phyloP scores from a whole-genome alignment of 2,329 filamentous ascomycete genomes.

The Cordyceps sp. region DNA sequence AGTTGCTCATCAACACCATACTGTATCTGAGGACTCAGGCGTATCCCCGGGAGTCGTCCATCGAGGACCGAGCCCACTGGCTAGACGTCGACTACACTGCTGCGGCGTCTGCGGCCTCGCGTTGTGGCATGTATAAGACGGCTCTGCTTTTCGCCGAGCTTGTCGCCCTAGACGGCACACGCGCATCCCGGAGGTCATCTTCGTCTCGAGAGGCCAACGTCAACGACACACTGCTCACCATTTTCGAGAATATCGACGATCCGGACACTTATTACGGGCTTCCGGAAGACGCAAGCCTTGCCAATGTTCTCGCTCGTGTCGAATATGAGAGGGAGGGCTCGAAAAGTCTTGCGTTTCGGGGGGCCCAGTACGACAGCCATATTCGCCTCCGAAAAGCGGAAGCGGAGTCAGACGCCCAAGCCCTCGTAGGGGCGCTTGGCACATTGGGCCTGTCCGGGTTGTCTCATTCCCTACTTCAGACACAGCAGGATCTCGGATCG shows the following conservation, averaged over 20 bases:
- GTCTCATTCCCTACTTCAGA: conserved; percentile 61
- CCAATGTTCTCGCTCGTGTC: conserved; percentile 62
- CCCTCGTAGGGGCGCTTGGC: conserved; percentile 61
- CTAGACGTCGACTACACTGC: conserved; percentile 63
- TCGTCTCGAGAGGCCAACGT: conserved; percentile 35
- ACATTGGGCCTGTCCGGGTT: conserved; percentile 72
- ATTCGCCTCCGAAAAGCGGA: conserved; percentile 44
- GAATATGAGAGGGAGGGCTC: conserved; percentile 80
- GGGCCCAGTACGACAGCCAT: conserved; percentile 79
- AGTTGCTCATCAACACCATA: conserved; percentile 60
- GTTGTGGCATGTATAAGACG: conserved; percentile 74
- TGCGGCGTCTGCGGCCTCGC: conserved; percentile 54
- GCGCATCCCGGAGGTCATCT: conserved; percentile 52
- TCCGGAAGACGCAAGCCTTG: conserved; percentile 58
- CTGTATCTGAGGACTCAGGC: conserved; percentile 78
- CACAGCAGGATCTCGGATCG: conserved; percentile 42
- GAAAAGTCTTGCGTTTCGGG: conserved; percentile 79
- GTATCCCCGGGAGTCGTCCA: conserved; percentile 57
- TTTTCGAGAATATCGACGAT: conserved; percentile 89
- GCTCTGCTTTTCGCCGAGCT: conserved; percentile 74
- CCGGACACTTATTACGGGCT: conserved; percentile 93
- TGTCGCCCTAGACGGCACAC: conserved; percentile 36
- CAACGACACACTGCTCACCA: conserved; percentile 54
- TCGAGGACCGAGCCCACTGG: conserved; percentile 68
- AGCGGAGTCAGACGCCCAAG: conserved; percentile 43